Evolutionary conservation across 2,329 filamentous ascomycete genomes (phyloP).

Genomic region (Helicocarpus griseus): DNA sequence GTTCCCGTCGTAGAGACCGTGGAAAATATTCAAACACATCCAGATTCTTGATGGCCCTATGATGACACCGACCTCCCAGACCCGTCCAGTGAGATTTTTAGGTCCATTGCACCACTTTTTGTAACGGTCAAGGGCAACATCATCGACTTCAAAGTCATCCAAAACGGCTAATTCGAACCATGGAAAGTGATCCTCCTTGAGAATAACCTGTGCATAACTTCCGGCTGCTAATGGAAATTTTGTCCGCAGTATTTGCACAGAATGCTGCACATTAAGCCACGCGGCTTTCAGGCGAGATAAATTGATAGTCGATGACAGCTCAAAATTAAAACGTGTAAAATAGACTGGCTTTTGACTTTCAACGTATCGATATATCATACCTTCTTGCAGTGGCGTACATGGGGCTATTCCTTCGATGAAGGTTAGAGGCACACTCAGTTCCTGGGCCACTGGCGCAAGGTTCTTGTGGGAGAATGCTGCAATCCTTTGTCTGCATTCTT

Average conservation of each 20-base stretch:
- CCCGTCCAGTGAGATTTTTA: constrained; percentile 24
- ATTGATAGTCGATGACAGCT: constrained; percentile 40
- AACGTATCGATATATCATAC: constrained; percentile 66
- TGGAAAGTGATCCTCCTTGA: constrained; percentile 34
- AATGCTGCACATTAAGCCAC: constrained; percentile 46
- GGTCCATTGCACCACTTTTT: constrained; percentile 48
- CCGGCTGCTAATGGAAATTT: constrained; percentile 63
- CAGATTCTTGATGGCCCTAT: constrained; percentile 21
- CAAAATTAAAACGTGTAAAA: constrained; percentile 64
- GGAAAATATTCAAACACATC: constrained; percentile 64
- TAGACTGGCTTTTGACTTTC: constrained; percentile 53
- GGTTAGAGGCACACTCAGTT: constrained; percentile 41
- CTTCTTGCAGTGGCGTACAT: constrained; percentile 78
- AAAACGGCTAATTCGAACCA: constrained; percentile 36
- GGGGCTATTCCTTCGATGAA: constrained; percentile 66
- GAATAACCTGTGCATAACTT: constrained; percentile 65
- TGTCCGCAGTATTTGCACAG: constrained; percentile 59
- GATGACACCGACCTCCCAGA: constrained; percentile 26
- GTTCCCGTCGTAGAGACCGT: constrained; percentile 77
- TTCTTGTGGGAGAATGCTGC: constrained; percentile 56
- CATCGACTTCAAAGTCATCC: constrained; percentile 22
- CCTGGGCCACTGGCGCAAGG: constrained; percentile 41
- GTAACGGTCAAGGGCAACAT: constrained; percentile 28
- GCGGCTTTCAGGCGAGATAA: constrained; percentile 42
- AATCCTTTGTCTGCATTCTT: constrained; percentile 51